phyloP scores from a whole-genome alignment of 805 yeast species.

The Yarrowia sp. region DNA sequence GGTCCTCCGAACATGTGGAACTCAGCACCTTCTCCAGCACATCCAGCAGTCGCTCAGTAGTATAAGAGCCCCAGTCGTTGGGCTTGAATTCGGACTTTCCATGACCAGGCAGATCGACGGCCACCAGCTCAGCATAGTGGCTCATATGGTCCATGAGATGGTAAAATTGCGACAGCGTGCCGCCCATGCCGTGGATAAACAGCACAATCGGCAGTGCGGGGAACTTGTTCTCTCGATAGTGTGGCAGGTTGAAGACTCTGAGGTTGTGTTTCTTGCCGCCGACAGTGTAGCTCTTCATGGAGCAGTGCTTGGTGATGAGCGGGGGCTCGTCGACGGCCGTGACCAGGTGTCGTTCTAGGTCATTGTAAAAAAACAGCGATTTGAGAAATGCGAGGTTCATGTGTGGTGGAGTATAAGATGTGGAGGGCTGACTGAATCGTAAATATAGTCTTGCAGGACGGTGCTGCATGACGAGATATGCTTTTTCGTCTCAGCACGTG shows the following conservation, averaged over 20 bases:
- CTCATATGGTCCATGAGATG: constrained; percentile 62
- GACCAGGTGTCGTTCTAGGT: constrained; percentile 19
- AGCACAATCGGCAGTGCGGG: constrained; percentile 55
- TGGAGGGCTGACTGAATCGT: constrained; percentile 7
- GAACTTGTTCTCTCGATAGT: constrained; percentile 35
- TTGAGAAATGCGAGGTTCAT: constrained; percentile 18
- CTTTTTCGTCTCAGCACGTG: constrained; percentile 4
- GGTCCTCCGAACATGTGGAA: constrained; percentile 34
- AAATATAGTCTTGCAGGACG: not conserved
- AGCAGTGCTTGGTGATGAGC: constrained; percentile 24
- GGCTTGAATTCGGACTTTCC: constrained; percentile 47
- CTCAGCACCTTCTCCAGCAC: not conserved
- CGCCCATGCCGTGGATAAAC: constrained; percentile 87
- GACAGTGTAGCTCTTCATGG: constrained; percentile 9
- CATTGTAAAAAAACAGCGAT: constrained; percentile 24
- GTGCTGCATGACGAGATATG: not conserved
- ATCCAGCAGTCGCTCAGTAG: constrained; percentile 42
- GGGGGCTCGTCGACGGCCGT: constrained; percentile 11
- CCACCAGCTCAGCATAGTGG: constrained; percentile 59
- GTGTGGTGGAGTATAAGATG: not conserved
- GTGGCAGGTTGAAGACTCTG: constrained; percentile 34
- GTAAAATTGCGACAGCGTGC: constrained; percentile 83
- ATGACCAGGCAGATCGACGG: constrained; percentile 86
- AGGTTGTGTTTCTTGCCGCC: constrained; percentile 25
- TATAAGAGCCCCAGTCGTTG: constrained; percentile 42